These are phyloP conservation scores for Sabuloglossum arenarium DNA, from an alignment of 495 filamentous ascomycete species.

Conservation along the genomic window DNA sequence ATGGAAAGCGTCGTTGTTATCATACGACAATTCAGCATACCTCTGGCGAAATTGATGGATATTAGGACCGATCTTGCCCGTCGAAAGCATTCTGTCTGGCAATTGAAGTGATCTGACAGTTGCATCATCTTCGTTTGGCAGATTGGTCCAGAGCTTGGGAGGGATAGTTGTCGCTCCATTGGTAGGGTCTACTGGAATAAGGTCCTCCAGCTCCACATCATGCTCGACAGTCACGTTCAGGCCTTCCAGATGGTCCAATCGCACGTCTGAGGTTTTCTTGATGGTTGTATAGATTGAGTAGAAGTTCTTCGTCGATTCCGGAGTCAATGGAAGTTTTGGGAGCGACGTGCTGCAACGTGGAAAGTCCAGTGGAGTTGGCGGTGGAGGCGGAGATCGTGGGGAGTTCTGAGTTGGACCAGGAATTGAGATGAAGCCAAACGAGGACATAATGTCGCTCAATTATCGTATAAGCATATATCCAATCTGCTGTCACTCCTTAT, in stretches of 20 bases:
- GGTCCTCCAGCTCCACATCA: conserved; percentile 21
- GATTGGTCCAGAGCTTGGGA: conserved; percentile 22
- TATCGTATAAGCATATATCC: too few species aligned
- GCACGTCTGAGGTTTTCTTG: conserved; percentile 31
- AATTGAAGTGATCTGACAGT: conserved; percentile 15
- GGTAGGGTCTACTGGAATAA: conserved; percentile 19
- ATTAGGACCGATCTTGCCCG: neutral
- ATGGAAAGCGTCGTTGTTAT: conserved; percentile 36
- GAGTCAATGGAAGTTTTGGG: conserved; percentile 10
- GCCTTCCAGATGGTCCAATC: conserved; percentile 24
- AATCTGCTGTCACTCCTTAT: too few species aligned
- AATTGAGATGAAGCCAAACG: too few species aligned
- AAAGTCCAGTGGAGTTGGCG: conserved; percentile 28
- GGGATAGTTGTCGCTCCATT: conserved; percentile 21
- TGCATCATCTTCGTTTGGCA: conserved; percentile 22
- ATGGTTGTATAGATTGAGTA: conserved; percentile 24
- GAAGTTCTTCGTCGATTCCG: conserved; percentile 15
- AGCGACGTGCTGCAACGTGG: conserved; percentile 22
- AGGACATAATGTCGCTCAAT: too few species aligned
- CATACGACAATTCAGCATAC: conserved; percentile 26
- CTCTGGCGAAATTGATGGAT: neutral
- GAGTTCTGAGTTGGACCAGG: neutral
- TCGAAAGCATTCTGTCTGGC: neutral
- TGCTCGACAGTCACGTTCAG: conserved; percentile 29
- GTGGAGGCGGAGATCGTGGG: conserved; percentile 18